Evolutionary conservation across 257 asterid species (phyloP).

Genomic region (Scutellaria baicalensis): DNA sequence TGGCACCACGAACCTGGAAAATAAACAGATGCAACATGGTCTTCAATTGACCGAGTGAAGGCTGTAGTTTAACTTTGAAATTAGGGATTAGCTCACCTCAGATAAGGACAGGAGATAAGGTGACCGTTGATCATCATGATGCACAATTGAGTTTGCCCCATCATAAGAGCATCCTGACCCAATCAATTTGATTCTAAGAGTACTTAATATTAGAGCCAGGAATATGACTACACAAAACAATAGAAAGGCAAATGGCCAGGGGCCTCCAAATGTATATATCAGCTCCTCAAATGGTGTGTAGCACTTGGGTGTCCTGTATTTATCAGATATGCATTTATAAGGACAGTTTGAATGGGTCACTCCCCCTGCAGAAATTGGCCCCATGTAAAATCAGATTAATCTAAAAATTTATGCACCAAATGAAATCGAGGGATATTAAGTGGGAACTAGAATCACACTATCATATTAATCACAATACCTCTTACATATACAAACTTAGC

Average conservation of each 20-base stretch:
- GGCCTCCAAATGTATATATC: slow-evolving; percentile 87
- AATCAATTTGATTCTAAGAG: slow-evolving; percentile 68
- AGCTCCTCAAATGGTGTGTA: slow-evolving; percentile 93
- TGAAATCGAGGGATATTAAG: background rate
- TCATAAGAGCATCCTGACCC: slow-evolving; percentile 63
- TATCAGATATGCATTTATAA: slow-evolving; percentile 73
- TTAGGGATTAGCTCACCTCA: slow-evolving; percentile 47
- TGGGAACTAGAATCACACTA: background rate
- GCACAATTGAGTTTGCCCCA: slow-evolving; percentile 50
- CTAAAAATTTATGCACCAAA: background rate
- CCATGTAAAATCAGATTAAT: slow-evolving; percentile 14
- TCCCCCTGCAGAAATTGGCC: slow-evolving; percentile 62
- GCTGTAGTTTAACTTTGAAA: background rate
- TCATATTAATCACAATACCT: slow-evolving; percentile 42
- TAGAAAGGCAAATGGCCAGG: slow-evolving; percentile 75
- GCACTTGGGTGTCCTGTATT: slow-evolving; percentile 79
- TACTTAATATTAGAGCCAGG: slow-evolving; percentile 56
- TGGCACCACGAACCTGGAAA: slow-evolving; percentile 78
- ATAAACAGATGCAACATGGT: slow-evolving; percentile 7
- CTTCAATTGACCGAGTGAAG: background rate
- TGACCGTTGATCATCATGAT: slow-evolving; percentile 62
- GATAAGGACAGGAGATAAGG: slow-evolving; percentile 93
- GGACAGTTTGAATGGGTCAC: slow-evolving; percentile 74
- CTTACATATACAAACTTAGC: slow-evolving; percentile 75
- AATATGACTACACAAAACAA: slow-evolving; percentile 59